phyloP scores from a whole-genome alignment of 2,329 filamentous ascomycete species.

The Fusarium sp. region DNA sequence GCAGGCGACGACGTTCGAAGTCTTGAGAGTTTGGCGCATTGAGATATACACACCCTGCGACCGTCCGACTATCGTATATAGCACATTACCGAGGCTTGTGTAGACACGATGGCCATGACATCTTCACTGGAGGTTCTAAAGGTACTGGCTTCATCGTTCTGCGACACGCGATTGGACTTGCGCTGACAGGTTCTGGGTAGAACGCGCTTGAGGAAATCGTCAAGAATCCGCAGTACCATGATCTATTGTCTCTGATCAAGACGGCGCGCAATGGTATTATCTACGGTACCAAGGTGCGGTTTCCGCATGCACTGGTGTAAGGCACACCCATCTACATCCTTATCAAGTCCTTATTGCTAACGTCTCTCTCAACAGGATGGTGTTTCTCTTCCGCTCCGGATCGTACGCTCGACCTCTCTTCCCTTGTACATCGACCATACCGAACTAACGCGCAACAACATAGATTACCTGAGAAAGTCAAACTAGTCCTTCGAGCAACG shows the following conservation, averaged over 20 bases:
- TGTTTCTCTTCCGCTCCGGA: conserved; percentile 94
- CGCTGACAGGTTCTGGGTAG: conserved; percentile 57
- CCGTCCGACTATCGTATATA: conserved; percentile 8
- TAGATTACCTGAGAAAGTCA: conserved; percentile 79
- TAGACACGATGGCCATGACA: conserved; percentile 47
- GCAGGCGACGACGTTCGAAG: conserved; percentile 36
- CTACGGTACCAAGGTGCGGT: conserved; percentile 97
- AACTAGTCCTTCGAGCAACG: conserved; percentile 86
- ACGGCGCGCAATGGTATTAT: conserved; percentile 96
- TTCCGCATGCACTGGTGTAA: conserved; percentile 93
- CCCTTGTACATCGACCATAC: not conserved
- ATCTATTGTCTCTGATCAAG: conserved; percentile 88
- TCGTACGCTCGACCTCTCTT: conserved; percentile 67
- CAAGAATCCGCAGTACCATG: conserved; percentile 87
- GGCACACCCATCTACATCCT: conserved; percentile 28
- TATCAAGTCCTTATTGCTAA: conserved; percentile 34
- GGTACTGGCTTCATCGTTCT: conserved; percentile 31
- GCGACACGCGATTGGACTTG: conserved; percentile 1
- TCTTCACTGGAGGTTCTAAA: conserved; percentile 50
- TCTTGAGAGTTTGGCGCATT: conserved; percentile 16
- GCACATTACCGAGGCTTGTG: conserved; percentile 42
- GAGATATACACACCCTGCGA: conserved; percentile 27
- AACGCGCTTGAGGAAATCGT: conserved; percentile 79
- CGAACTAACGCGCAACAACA: conserved; percentile 35
- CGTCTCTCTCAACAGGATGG: conserved; percentile 74